These are phyloP conservation scores for Davidsoniella eucalypti DNA, from an alignment of 2,329 filamentous ascomycete genomes.

Conservation along the genomic window DNA sequence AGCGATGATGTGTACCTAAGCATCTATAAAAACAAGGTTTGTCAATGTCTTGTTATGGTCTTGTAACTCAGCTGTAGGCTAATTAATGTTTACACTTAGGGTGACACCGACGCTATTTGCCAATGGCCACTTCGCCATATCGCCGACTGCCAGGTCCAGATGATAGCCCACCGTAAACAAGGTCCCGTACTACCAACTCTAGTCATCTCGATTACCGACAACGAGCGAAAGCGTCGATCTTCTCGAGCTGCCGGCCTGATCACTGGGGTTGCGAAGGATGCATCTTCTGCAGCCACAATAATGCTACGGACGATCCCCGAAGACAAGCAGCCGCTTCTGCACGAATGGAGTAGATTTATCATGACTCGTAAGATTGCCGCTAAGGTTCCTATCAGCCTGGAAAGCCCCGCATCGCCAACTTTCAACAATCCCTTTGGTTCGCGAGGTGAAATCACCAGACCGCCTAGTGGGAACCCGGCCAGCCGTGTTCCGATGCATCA, in stretches of 20 bases:
- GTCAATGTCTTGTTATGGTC: conserved; percentile 8
- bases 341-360: conserved; percentile 44
- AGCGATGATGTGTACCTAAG: conserved; percentile 28
- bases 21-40: conserved; percentile 40
- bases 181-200: conserved; percentile 42
- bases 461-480: conserved; percentile 26
- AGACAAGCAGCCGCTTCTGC: conserved; percentile 33
- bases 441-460: conserved; percentile 26
- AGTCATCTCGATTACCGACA: conserved; percentile 40
- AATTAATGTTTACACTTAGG: conserved; percentile 19
- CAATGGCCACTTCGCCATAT: conserved; percentile 37
- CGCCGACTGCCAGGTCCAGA: conserved; percentile 41
- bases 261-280: conserved; percentile 25
- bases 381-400: conserved; percentile 8
- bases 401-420: conserved; percentile 35
- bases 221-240: conserved; percentile 46
- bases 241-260: conserved; percentile 44
- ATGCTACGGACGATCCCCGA: conserved; percentile 34
- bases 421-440: conserved; percentile 37
- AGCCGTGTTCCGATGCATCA: conserved; percentile 24
- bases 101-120: conserved; percentile 36
- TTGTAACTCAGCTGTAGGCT: not conserved
- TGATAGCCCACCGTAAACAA: conserved; percentile 44
- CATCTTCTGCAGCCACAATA: conserved; percentile 26
- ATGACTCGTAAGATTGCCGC: conserved; percentile 23